These are phyloP conservation scores for Acarospora socialis DNA, from an alignment of 2,329 filamentous ascomycete genomes.

Conservation along the genomic window DNA sequence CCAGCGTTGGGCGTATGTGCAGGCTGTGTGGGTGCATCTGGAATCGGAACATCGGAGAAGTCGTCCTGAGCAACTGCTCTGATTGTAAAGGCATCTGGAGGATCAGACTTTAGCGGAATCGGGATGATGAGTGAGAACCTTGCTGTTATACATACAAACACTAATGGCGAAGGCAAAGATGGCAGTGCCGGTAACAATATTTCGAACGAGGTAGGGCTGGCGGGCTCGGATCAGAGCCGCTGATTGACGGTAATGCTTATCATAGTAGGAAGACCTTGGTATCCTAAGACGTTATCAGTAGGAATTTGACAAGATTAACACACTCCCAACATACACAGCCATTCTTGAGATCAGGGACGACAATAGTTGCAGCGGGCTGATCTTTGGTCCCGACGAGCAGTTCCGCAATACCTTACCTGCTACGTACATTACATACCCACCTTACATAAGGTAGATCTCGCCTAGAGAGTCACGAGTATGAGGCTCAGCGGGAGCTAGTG, in stretches of 20 bases:
- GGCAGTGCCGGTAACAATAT: conserved; percentile 64
- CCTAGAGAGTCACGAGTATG: too few species aligned
- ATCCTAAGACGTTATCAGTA: too few species aligned
- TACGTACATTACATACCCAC: too few species aligned
- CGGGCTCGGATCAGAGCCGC: conserved; percentile 83
- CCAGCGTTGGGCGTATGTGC: conserved; percentile 19
- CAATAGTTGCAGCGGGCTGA: too few species aligned
- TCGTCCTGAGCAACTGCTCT: conserved; percentile 86
- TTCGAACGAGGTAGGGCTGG: conserved; percentile 83
- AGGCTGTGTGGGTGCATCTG: conserved; percentile 50
- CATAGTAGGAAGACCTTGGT: conserved; percentile 75
- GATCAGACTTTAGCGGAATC: background rate
- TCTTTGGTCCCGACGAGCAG: too few species aligned
- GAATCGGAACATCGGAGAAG: conserved; percentile 88
- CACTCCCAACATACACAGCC: too few species aligned
- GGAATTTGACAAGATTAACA: too few species aligned
- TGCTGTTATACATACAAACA: conserved; percentile 59
- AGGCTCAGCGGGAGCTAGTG: too few species aligned
- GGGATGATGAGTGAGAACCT: background rate
- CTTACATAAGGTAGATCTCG: too few species aligned
- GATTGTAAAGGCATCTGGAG: conserved; percentile 55
- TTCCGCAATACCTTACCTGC: too few species aligned
- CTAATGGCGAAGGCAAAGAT: conserved; percentile 63
- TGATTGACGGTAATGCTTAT: conserved; percentile 70
- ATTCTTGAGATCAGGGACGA: too few species aligned